These are phyloP conservation scores for Calonectria pseudoreteaudii DNA, from an alignment of 2,329 filamentous ascomycete genomes.

Conservation along the genomic window DNA sequence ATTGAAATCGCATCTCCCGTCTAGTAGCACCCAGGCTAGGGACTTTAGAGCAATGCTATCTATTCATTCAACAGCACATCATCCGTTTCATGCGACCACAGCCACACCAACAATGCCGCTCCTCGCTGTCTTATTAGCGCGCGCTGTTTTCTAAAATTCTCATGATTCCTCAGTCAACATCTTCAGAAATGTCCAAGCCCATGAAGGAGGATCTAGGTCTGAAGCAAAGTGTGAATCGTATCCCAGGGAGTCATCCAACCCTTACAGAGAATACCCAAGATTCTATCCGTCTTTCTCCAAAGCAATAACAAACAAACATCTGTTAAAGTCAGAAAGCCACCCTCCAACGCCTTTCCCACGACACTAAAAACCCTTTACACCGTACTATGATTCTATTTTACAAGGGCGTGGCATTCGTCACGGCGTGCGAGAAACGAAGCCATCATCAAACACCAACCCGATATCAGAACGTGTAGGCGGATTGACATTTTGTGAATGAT, in stretches of 20 bases:
- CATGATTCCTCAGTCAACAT: too few relatives aligned
- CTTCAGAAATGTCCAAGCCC: too few relatives aligned
- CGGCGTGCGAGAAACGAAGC: neutral
- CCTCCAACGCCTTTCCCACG: neutral
- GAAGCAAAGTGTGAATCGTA: too few relatives aligned
- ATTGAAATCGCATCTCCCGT: neutral
- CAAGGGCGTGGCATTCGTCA: neutral
- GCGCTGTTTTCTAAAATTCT: too few relatives aligned
- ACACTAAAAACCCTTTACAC: neutral
- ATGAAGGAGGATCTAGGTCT: too few relatives aligned
- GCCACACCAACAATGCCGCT: too few relatives aligned
- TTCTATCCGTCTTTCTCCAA: neutral
- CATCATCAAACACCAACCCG: neutral
- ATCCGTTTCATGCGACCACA: too few relatives aligned
- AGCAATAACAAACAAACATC: neutral
- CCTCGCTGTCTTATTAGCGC: too few relatives aligned
- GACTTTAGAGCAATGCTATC: neutral
- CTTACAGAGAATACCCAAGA: neutral
- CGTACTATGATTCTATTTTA: neutral
- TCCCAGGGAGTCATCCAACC: neutral
- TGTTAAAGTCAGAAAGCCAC: neutral
- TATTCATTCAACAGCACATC: neutral
- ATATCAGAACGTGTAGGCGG: neutral
- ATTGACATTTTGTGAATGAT: neutral
- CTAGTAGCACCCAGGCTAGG: too few relatives aligned